Base-by-base conservation (phyloP, 129 eudicot species). In the Rutidosis leptorrhynchoides region DNA sequence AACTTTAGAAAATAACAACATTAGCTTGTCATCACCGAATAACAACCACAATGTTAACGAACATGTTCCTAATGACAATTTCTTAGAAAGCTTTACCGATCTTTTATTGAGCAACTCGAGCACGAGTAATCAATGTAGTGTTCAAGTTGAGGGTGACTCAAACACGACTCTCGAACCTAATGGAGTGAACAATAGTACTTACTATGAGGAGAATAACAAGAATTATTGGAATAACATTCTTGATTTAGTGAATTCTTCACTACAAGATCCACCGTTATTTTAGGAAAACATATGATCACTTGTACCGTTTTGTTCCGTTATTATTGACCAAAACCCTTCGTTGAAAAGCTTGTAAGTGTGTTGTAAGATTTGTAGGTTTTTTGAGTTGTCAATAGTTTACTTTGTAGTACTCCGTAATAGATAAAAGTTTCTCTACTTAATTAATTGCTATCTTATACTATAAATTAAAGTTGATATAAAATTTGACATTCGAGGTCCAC, bases 71-170 rank as follows among this genome's bases (percentile, higher is more conserved):
- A 19, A 63, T 43, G 84, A 81, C 7, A 78, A 73, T 51, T 92
- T 88, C 68, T 78, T 81, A 67, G 94, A 88, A 65, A 89, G 77
- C 65, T 92, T 92, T 75, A 92, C 98, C 2, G 98, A 92, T 43
- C 90, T 92, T 49, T 21, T 92, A 60, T 80, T 88, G 17, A 82
- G 80, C 64, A 82, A 62, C 37, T 76, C 81, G 24, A 29, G 73
- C 29, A 68, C 56, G 6, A 75, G 69, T 9, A 79, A 55, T 62
- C 77, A 73, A 12, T 56, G 60, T 28, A 60, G 49, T 46, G 62
- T 78, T 1, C 78, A 77, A 15, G 86, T 45, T 54, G 75, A 77
- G 8, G 82, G 74, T 42, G 82, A 77, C 15, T 71, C 80, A 19
- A 80, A 68, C 51, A 72, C 53, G 53, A 75, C 45, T 59, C 74